Evolutionary conservation across 805 yeast genomes (phyloP), one percentile per base, ranked within the genome.

Genomic region (Torulaspora delbrueckii): DNA sequence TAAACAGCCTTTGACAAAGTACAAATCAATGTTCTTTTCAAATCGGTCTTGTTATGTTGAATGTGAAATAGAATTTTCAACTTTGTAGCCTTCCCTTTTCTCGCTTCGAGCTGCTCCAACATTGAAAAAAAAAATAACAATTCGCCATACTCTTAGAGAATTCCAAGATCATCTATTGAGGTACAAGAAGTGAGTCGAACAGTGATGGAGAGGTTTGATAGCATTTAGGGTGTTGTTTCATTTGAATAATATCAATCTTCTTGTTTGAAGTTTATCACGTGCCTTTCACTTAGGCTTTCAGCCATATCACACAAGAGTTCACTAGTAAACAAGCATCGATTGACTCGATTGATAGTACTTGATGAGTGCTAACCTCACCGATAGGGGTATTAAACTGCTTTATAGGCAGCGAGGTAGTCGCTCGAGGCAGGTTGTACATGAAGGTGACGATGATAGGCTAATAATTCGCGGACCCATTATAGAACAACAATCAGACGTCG

Each of bases 401-500:
- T 57, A 55, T 23, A 51, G 68, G 35, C 67, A 61, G 52, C 49
- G 68, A 16, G 68, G 68, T 12, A 60, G 62, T 31, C 59, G 56
- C 23, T 52, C 54, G 27, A 51, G 65, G 31, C 57, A 41, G 31
- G 53, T 55, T 9, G 56, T 48, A 9, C 42, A 16, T 4, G 62
- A 60, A 33, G 40, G 30, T 13, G 54, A 52, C 25, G 54, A 58
- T 38, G 48, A 47, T 34, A 43, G 47, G 10, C 31, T 53, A 14
- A 53, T 57, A n/a, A 52, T 59, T 10, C 44, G 37, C 19, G 47
- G 13, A 22, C 42, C 47, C 19, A 16, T 31, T 7, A 16, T 14
- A 6, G n/a, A 50, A 26, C 9, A 26, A 14, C 9, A 28, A 18
- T 13, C 33, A 35, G 23, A 39, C 33, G 22, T 34, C 5, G 33